Base-by-base conservation (phyloP, 129 eudicot species). In the Pseudognaphalium luteoalbum region DNA sequence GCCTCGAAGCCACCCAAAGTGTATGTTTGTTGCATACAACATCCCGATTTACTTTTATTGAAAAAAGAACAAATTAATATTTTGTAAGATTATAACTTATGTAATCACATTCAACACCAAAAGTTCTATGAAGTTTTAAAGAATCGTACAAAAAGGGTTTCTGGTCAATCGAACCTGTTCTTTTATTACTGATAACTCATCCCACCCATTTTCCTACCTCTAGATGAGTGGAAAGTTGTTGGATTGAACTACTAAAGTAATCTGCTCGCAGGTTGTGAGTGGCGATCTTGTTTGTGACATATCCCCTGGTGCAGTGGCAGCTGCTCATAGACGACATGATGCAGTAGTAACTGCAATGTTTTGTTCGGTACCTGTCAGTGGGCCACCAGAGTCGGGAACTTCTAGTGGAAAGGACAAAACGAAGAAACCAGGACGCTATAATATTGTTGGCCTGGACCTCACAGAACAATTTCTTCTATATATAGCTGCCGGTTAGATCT, bases 261-360 rank as follows among this genome's bases (percentile, higher is more conserved):
- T 44, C 59, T 68, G 14, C 72, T 3, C 82, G 73, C 78, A 94
- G 98, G 96, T 94, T 70, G 87, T 94, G 82, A 94, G 96, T 83
- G 98, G 98, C 52, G 98, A 91, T 83, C 90, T 94, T 63, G 90
- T 94, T 28, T 85, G 87, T 83, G 98, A 94, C 77, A 82, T 94
- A 83, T 85, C 96, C 29, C 98, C 97, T 19, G 98, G 98, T 72
- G 97, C 97, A 57, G 91, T 94, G 59, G 97, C 97, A 65, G 97
- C 97, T 83, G 88, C 94, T 65, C 98, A 94, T 84, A 88, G 96
- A 83, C 87, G 98, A 30, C 98, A 94, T 76, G 97, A 94, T 82
- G 97, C 98, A 6, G 93, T 70, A 33, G 98, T 94, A 50, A 94
- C 98, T 69, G 90, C 98, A 59, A 84, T 87, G 93, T 84, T 94